Conservation (phyloP, 169 alveolate species). For the Haemoproteus tartakovskyi region DNA sequence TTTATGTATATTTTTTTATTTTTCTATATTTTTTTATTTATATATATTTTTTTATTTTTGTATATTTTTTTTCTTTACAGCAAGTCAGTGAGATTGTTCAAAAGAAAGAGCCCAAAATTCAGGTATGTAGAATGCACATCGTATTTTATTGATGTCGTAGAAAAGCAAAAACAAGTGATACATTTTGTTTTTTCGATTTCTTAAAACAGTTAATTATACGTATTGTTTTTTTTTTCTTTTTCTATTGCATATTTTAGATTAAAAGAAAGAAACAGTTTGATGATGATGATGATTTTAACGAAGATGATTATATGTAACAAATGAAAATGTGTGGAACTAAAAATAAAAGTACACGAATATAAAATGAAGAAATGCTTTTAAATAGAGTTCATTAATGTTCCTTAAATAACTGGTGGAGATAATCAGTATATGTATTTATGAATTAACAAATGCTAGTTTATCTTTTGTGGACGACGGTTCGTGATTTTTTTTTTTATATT, state of each 20-base stretch:
- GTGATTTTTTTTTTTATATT: too few species aligned
- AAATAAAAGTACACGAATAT: too few species aligned
- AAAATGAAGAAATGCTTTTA: too few species aligned
- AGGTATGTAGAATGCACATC: too few species aligned
- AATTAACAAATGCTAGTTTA: too few species aligned
- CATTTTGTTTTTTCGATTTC: neutral
- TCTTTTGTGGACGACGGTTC: too few species aligned
- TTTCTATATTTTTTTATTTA: neutral
- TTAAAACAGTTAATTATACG: neutral
- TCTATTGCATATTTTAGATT: too few species aligned
- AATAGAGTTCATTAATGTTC: too few species aligned
- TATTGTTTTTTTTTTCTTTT: neutral
- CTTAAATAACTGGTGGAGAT: too few species aligned
- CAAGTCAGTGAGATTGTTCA: slow-evolving; percentile 38
- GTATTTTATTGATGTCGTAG: too few species aligned
- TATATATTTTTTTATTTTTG: slow-evolving; percentile 6
- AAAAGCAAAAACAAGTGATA: neutral
- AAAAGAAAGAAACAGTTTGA: slow-evolving; percentile 63
- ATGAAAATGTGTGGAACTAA: too few species aligned
- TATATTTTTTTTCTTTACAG: slow-evolving; percentile 12
- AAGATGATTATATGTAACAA: slow-evolving; percentile 56
- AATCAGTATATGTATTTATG: too few species aligned
- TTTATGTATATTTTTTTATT: neutral
- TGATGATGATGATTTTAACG: slow-evolving; percentile 64
- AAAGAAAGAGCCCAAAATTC: slow-evolving; percentile 61